Base-by-base conservation (phyloP, 1,139 yeast genomes). In the Nakaseomyces delphensis region DNA sequence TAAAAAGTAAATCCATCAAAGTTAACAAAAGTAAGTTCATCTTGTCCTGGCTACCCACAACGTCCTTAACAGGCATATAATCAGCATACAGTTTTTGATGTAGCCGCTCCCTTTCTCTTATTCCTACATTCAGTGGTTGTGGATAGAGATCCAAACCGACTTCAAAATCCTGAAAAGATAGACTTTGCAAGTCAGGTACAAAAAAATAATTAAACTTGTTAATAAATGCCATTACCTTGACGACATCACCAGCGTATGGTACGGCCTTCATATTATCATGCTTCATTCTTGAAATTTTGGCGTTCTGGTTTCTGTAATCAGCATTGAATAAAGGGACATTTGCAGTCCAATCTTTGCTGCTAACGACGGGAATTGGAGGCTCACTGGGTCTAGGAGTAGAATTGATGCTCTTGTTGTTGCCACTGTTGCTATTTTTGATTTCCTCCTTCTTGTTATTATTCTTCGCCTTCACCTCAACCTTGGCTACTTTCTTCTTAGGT, bases 131-230 rank as follows among this genome's bases (percentile, higher is more conserved):
- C 5, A 47, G 38, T 15, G 46, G 42, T 14, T 47, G 46, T 11
- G 60, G 57, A 10, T 64, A 62, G 30, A 74, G 55, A 21, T 72
- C 65, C 35, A 75, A 57, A 0, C 79, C 80, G 18, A 60, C 56
- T 51, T 75, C 79, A 49, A 38, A 62, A 50, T 72, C 76, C 46
- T 69, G 72, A 10, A 79, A 77, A 0, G 70, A 67, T 24, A 66
- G 42, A 27, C 64, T 62, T 20, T 65, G 62, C 9, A 73, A 45
- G 10, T 57, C 63, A 2, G 46, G 45, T 38, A 66, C 62, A 33
- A 58, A 52, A 30, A 61, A 60, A 5, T 58, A 55, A 43, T 57
- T 60, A 49, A 74, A 76, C 50, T 71, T 73, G 40, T 64, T 63
- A 28, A 73, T 55, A 45, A 68, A 76, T 6, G 71, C 60, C 48